Evolutionary conservation across 1,139 yeast genomes (phyloP), one percentile per base, ranked within the genome.

Genomic region (Pneumocystis jirovecii): DNA sequence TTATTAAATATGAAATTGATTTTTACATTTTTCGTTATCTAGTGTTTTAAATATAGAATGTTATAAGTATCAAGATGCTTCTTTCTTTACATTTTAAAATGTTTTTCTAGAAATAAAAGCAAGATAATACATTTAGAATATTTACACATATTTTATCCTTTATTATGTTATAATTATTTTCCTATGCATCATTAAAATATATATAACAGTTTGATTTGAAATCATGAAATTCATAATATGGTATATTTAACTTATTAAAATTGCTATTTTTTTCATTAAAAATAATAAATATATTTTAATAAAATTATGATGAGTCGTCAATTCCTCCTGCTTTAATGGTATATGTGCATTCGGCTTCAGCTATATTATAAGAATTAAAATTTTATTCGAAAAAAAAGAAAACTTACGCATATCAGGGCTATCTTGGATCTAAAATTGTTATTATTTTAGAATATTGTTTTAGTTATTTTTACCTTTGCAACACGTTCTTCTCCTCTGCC

Each of bases 401-500:
- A 82, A 25, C 57, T 50, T 50, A 50, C 57, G 57, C 57, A 82
- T 82, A 69, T 83, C 85, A 4, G 87, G 86, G 60, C 85, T 81
- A 71, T 83, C 86, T 71, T 82, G 84, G 60, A 83, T 76, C 57
- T 50, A 50, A 50, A 25, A 50, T 25, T 12, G 21, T 50, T 10
- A 50, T 50, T 50, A 50, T 45, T 19, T 21, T 19, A 25, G 7
- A 25, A 45, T 45, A 42, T 25, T 10, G 21, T 50, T 25, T 25
- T 25, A 50, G 15, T 25, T 25, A 12, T 25, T 25, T 50, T 12
- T 25, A 50, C 57, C 70, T 82, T 83, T 3, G 85, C 86, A 12
- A 83, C 86, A 71, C 86, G 76, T 72, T 84, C 87, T 64, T 83
- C 86, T 17, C 86, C 86, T 69, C 86, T 78, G 17, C 87, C 86